Conservation (phyloP, 495 filamentous ascomycete genomes). For the Tuber microsphaerosporum region DNA sequence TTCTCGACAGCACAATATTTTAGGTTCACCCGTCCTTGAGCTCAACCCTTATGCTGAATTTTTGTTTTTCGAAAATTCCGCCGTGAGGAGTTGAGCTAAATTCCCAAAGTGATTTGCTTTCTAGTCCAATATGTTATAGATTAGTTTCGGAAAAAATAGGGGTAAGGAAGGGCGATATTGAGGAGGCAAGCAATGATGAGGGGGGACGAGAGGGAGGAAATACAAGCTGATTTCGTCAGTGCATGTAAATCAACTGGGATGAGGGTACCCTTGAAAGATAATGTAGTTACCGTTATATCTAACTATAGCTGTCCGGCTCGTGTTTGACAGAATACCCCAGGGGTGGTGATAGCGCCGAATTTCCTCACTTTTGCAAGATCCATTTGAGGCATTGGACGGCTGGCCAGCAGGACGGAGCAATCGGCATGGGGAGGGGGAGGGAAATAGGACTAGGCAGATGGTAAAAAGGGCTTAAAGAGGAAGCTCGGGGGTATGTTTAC, state of each 20-base stretch:
- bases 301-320: not conserved
- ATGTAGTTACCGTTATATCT: not conserved
- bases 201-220: not conserved
- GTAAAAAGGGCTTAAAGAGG: too few relatives aligned
- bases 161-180: not conserved
- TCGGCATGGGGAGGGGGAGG: too few relatives aligned
- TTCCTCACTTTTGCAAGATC: not conserved
- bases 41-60: not conserved
- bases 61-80: not conserved
- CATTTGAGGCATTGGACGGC: too few relatives aligned
- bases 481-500: too few relatives aligned
- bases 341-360: not conserved
- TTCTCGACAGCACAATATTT: not conserved
- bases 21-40: not conserved
- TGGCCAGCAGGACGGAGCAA: too few relatives aligned
- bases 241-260: not conserved
- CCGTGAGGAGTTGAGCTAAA: not conserved
- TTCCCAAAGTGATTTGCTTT: not conserved
- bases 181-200: not conserved
- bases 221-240: too few relatives aligned
- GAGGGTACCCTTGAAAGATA: not conserved
- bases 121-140: not conserved
- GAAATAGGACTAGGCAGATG: too few relatives aligned
- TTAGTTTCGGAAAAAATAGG: not conserved
- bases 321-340: not conserved